phyloP scores from a whole-genome alignment of 2,329 filamentous ascomycete species.

The Xylaria sp. region DNA sequence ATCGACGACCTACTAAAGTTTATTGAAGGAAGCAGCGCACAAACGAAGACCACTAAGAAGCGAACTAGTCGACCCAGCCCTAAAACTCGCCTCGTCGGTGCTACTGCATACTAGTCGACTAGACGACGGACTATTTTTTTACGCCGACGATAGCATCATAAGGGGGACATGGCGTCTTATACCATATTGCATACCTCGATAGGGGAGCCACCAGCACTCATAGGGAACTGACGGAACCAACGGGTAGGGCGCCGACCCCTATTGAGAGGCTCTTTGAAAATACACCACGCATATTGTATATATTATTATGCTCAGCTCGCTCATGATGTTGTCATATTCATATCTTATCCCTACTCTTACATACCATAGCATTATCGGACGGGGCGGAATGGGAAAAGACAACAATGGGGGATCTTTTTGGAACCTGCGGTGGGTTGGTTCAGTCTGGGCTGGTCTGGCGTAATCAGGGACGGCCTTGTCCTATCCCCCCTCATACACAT shows the following conservation, averaged over 20 bases:
- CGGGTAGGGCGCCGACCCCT: background rate
- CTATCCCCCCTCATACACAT: background rate
- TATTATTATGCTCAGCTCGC: constrained; percentile 23
- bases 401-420: constrained; percentile 1
- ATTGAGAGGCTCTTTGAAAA: background rate
- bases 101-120: constrained; percentile 21
- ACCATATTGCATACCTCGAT: constrained; percentile 26
- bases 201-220: constrained; percentile 11
- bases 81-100: constrained; percentile 61
- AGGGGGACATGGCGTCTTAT: constrained; percentile 7
- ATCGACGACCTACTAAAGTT: constrained; percentile 95
- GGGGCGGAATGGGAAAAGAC: constrained; percentile 5
- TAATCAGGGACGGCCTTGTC: background rate
- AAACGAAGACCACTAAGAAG: constrained; percentile 66
- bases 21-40: constrained; percentile 80
- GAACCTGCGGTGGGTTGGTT: constrained; percentile 19
- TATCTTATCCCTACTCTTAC: constrained; percentile 23
- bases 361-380: constrained; percentile 27
- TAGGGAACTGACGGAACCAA: constrained; percentile 10
- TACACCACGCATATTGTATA: constrained; percentile 29
- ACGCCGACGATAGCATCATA: background rate
- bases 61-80: constrained; percentile 64
- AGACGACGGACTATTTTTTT: constrained; percentile 4
- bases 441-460: constrained; percentile 9
- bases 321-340: constrained; percentile 6